These are phyloP conservation scores for Lithohypha guttulata DNA, from an alignment of 2,329 filamentous ascomycete genomes.

Conservation along the genomic window DNA sequence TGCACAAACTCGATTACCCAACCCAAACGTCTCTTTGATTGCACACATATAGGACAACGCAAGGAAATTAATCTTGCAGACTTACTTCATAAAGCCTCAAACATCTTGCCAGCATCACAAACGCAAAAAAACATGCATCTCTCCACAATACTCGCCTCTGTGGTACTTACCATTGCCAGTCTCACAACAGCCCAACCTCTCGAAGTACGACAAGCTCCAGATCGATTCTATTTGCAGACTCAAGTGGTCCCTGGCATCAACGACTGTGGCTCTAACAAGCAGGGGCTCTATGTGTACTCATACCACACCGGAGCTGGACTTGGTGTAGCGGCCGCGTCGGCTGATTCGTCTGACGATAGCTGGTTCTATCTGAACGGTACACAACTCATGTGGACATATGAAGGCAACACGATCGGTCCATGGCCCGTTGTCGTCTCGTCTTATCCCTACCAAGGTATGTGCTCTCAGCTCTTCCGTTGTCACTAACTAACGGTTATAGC, in stretches of 20 bases:
- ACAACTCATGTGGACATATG: slow-evolving; percentile 17
- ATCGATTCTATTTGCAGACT: slow-evolving; percentile 18
- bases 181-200: slow-evolving; percentile 13
- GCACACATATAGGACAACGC: no score
- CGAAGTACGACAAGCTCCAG: slow-evolving; percentile 14
- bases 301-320: slow-evolving; percentile 22
- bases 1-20: no score
- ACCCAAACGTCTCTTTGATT: no score
- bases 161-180: slow-evolving; percentile 7
- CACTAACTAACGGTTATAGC: slow-evolving; percentile 12
- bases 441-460: slow-evolving; percentile 18
- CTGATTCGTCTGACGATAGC: slow-evolving; percentile 12
- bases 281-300: slow-evolving; percentile 18
- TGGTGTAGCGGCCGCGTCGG: slow-evolving; percentile 16
- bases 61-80: no score
- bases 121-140: slow-evolving; percentile 18
- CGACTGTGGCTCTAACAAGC: slow-evolving; percentile 18
- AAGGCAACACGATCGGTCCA: slow-evolving; percentile 15
- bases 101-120: no score
- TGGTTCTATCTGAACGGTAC: slow-evolving; percentile 19
- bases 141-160: slow-evolving; percentile 9
- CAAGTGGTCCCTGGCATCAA: slow-evolving; percentile 15
- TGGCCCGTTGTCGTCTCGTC: slow-evolving; percentile 16
- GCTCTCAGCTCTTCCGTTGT: background rate
- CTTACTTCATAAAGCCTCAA: no score